A percentile compares a stretch with the other conserved stretches of the same genome.
phyloP scores from a whole-genome alignment of 1,284 basidiomycete species.

The Pterulicium gracile region DNA sequence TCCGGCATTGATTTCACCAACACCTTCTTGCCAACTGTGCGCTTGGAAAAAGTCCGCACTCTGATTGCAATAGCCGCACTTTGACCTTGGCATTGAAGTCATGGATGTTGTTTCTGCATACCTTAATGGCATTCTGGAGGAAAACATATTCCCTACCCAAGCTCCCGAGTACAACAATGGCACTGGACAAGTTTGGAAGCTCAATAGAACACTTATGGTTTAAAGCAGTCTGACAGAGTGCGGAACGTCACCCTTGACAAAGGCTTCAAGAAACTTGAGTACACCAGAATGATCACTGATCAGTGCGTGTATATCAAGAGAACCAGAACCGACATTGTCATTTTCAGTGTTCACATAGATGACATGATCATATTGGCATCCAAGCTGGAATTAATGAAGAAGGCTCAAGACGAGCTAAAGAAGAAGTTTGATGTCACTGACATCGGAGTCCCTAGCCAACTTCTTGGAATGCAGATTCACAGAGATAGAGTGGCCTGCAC shows the following conservation, averaged over 20 bases:
- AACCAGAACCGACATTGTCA: constrained; percentile 3
- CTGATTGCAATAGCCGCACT: constrained; percentile 17
- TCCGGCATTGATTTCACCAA: constrained; percentile 24
- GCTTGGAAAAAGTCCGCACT: constrained; percentile 15
- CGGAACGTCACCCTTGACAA: constrained; percentile 20
- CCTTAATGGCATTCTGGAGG: constrained; percentile 23
- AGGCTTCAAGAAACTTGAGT: constrained; percentile 15
- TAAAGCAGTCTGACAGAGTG: constrained; percentile 19
- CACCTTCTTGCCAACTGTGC: constrained; percentile 18
- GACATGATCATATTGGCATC: constrained; percentile 9
- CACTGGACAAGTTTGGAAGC: constrained; percentile 8
- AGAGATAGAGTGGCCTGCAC: constrained; percentile 5
- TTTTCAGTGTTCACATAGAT: constrained; percentile 13
- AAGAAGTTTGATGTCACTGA: neutral
- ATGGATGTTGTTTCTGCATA: constrained; percentile 25
- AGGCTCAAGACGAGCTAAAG: neutral
- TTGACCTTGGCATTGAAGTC: constrained; percentile 15
- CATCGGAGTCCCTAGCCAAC: neutral
- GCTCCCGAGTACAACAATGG: constrained; percentile 19
- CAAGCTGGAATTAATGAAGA: neutral
- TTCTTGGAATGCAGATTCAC: constrained; percentile 11
- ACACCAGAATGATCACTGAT: constrained; percentile 11
- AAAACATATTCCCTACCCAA: constrained; percentile 29
- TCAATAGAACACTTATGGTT: constrained; percentile 15
- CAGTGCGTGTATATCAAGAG: constrained; percentile 14